Percentiles rank a stretch among this genome's conserved stretches.
phyloP scores from a whole-genome alignment of 163 green algal genomes.

The Chlorella variabilis region DNA sequence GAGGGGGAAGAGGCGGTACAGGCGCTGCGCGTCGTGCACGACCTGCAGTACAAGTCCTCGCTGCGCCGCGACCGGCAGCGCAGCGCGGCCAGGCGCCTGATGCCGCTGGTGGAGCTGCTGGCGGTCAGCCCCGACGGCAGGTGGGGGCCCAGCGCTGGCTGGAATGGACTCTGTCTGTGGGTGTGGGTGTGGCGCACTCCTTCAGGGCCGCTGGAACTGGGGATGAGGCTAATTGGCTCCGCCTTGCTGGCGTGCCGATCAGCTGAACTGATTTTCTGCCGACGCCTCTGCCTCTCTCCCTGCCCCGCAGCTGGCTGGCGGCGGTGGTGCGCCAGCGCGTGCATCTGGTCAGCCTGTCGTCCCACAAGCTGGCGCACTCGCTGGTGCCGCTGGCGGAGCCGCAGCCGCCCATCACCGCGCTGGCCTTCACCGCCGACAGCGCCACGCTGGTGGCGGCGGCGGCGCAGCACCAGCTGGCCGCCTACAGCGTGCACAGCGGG shows the following conservation, averaged over 20 bases:
- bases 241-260: too few relatives aligned
- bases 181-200: not conserved
- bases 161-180: too few relatives aligned
- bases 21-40: conserved; percentile 45
- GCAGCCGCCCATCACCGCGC: conserved; percentile 44
- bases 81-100: conserved; percentile 18
- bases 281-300: not conserved
- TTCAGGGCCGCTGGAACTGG: too few relatives aligned
- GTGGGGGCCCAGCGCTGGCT: not conserved
- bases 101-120: conserved; percentile 45
- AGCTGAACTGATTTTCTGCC: too few relatives aligned
- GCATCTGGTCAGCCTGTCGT: conserved; percentile 41
- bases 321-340: conserved; percentile 29
- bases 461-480: conserved; percentile 40
- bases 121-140: conserved; percentile 49
- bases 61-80: conserved; percentile 21
- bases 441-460: conserved; percentile 47
- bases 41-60: conserved; percentile 45
- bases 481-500: conserved; percentile 49
- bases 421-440: conserved; percentile 61
- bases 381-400: conserved; percentile 28
- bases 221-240: too few relatives aligned
- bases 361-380: conserved; percentile 32
- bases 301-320: conserved; percentile 37
- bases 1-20: conserved; percentile 1